Evolutionary conservation across 352 stramenopile species (phyloP), one percentile per base, ranked within the genome.

Genomic region (Blastocystis sp.): DNA sequence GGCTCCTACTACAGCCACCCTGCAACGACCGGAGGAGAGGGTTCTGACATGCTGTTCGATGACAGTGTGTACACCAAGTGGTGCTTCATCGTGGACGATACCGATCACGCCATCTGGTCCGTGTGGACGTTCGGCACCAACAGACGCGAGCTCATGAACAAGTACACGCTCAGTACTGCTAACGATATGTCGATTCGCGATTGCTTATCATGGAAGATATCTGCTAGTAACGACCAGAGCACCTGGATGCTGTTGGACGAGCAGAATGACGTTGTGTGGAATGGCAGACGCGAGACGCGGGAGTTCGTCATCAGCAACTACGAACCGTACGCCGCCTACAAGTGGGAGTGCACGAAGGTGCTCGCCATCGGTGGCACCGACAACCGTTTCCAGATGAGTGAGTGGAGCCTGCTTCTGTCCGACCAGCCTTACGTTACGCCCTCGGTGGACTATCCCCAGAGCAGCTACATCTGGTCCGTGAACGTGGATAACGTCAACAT

Each of bases 391-490:
- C 74, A 85, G 74, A 67, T 85, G 41, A 69, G 50, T 67, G 74
- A 85, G 51, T 85, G 74, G 74, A 85, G 69, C 59, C 26, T 85
- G 45, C 55, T 85, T 50, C 35, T 85, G 26, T 55, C 74, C 26
- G 60, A 63, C 26, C 35, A 50, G 13, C 19, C 79, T 55, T 80
- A 60, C 33, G 55, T 77, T 61, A 29, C 24, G 19, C 79, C 79
- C 26, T 60, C 61, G 24, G 29, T 89, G 60, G 55, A 67, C 29
- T 89, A 89, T 55, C 65, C 79, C 66, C 79, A 74, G 51, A 31
- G 13, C 41, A 21, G 24, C 0, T 89, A 89, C 37, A 79, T 62
- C 29, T 89, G 37, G 37, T 77, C 35, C 35, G 65, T 80, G 39
- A 62, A 33, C n/a, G 1, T 80, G 33, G 79, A 89, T 79, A 60